phyloP scores from a whole-genome alignment of 2,329 filamentous ascomycete species.

The Fusarium lateritium region DNA sequence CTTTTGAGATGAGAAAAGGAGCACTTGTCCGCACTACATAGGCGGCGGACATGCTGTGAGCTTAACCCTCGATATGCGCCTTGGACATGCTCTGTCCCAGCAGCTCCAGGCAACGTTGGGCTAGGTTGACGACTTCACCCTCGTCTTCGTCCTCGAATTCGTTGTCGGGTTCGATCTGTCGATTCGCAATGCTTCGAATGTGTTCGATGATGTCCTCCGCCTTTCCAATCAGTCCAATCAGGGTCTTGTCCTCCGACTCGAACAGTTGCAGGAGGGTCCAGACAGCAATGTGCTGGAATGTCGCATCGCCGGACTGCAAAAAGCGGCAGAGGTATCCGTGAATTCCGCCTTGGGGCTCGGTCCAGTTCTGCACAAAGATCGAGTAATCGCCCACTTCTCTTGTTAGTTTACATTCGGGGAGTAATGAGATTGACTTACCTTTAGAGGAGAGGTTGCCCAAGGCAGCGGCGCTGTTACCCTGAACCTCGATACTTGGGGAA shows the following conservation, averaged over 20 bases:
- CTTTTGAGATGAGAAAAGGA: constrained; percentile 49
- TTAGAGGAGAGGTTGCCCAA: constrained; percentile 97
- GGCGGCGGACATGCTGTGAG: neutral
- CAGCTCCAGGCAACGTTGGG: constrained; percentile 89
- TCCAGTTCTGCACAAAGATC: constrained; percentile 96
- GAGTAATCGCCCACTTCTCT: constrained; percentile 90
- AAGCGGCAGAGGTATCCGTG: constrained; percentile 96
- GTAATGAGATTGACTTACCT: constrained; percentile 68
- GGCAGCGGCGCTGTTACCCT: constrained; percentile 97
- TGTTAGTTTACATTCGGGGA: constrained; percentile 7
- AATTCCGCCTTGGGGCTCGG: constrained; percentile 91
- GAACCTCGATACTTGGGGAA: constrained; percentile 96
- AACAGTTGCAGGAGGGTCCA: constrained; percentile 97
- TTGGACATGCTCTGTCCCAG: constrained; percentile 83
- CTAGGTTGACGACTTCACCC: constrained; percentile 91
- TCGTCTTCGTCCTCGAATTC: constrained; percentile 92
- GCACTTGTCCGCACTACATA: constrained; percentile 2
- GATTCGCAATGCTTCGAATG: constrained; percentile 92
- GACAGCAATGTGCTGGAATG: constrained; percentile 99
- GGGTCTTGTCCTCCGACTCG: constrained; percentile 91
- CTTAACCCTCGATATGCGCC: constrained; percentile 84
- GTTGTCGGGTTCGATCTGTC: constrained; percentile 88
- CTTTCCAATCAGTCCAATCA: constrained; percentile 91
- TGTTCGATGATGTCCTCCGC: constrained; percentile 93
- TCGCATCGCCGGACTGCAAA: constrained; percentile 92